Conservation (phyloP, 2,329 filamentous ascomycete genomes). For the Kalmusia sp. region DNA sequence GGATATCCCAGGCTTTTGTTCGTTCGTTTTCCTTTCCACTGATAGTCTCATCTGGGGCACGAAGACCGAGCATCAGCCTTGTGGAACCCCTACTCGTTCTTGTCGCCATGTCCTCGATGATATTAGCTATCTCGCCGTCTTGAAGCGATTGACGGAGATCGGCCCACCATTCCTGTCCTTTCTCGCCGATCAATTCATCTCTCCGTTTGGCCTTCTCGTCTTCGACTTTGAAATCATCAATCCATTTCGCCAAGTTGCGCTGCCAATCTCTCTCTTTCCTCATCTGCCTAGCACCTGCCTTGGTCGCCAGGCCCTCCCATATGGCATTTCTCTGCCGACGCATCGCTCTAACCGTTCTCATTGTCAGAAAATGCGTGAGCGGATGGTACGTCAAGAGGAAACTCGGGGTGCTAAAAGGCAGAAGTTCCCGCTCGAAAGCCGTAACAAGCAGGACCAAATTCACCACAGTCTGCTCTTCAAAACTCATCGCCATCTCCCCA, state of each 20-base stretch:
- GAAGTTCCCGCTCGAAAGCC: slow-evolving; percentile 17
- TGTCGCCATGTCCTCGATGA: not conserved
- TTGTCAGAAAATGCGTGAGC: slow-evolving; percentile 10
- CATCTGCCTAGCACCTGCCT: not conserved
- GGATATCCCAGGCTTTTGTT: not conserved
- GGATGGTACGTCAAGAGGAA: slow-evolving; percentile 8
- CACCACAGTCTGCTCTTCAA: not conserved
- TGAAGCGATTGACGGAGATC: not conserved
- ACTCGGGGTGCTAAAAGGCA: not conserved
- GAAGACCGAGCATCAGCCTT: not conserved
- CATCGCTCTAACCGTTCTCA: slow-evolving; percentile 2
- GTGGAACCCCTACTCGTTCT: not conserved
- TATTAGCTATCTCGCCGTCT: not conserved
- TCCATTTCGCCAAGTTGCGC: not conserved
- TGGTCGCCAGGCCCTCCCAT: slow-evolving; percentile 9
- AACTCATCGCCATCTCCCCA: not conserved
- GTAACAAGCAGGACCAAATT: slow-evolving; percentile 11
- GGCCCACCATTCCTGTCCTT: slow-evolving; percentile 8
- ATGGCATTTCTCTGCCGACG: slow-evolving; percentile 6
- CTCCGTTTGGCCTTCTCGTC: not conserved
- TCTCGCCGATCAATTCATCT: slow-evolving; percentile 3
- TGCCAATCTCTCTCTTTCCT: not conserved
- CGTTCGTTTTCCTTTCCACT: not conserved
- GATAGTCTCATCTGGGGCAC: not conserved
- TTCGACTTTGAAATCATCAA: not conserved